Conservation (phyloP, 805 yeast species). For the Yarrowia sp. region DNA sequence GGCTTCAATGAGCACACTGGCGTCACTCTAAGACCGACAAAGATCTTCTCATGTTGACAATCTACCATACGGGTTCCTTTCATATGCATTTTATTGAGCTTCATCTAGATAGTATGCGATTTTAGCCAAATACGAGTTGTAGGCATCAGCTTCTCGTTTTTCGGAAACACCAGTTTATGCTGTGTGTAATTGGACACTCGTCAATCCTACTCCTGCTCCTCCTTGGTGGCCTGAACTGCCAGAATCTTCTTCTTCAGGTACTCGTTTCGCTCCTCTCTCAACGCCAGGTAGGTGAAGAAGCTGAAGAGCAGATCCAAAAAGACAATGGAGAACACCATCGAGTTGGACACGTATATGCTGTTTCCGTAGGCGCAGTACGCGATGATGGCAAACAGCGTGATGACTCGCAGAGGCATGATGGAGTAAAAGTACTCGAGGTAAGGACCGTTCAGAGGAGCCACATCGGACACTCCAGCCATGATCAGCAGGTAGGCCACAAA, state of each 20-base stretch:
- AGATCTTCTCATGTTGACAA: too few relatives aligned
- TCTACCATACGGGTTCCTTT: too few relatives aligned
- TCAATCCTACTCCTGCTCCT: neutral
- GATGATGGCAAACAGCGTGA: slow-evolving; percentile 33
- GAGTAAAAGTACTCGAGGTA: slow-evolving; percentile 33
- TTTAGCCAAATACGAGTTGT: too few relatives aligned
- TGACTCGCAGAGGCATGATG: slow-evolving; percentile 37
- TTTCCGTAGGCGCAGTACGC: slow-evolving; percentile 32
- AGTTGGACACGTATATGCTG: slow-evolving; percentile 33
- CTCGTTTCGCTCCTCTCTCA: slow-evolving; percentile 42
- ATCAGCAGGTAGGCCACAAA: slow-evolving; percentile 34
- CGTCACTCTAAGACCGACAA: too few relatives aligned
- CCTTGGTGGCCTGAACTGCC: neutral
- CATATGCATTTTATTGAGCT: too few relatives aligned
- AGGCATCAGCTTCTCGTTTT: too few relatives aligned
- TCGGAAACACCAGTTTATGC: too few relatives aligned
- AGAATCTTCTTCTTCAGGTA: slow-evolving; percentile 16
- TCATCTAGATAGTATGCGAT: too few relatives aligned
- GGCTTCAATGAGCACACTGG: too few relatives aligned
- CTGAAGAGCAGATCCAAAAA: slow-evolving; percentile 38
- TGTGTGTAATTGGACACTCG: too few relatives aligned
- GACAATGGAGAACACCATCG: slow-evolving; percentile 37
- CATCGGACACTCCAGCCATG: slow-evolving; percentile 35
- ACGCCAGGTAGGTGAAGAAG: slow-evolving; percentile 35
- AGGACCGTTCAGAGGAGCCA: slow-evolving; percentile 34